Conservation (phyloP, 2,329 filamentous ascomycete species). For the Scedosporium minutisporum region DNA sequence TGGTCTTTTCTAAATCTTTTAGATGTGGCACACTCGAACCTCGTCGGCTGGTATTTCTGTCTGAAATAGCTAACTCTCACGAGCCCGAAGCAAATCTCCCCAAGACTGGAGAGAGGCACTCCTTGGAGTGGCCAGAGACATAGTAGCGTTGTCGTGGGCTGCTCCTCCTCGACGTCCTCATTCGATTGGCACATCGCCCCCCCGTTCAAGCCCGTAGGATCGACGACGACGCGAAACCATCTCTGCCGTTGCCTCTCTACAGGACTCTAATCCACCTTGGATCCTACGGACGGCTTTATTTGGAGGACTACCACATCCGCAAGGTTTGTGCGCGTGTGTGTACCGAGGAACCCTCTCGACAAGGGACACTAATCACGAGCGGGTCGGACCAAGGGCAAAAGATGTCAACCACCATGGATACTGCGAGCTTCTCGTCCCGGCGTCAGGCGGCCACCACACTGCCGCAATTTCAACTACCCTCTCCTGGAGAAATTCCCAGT, state of each 20-base stretch:
- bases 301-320: not conserved
- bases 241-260: not conserved
- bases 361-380: not conserved
- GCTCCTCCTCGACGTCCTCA: not conserved
- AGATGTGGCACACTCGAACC: not conserved
- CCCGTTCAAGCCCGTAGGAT: not conserved
- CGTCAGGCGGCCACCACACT: conserved; percentile 60
- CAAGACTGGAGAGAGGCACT: not conserved
- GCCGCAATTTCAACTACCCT: conserved; percentile 56
- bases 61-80: not conserved
- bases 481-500: conserved; percentile 47
- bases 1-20: not conserved
- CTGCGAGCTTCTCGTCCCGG: conserved; percentile 55
- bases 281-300: not conserved
- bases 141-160: not conserved
- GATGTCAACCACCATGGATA: conserved; percentile 6
- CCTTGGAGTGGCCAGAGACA: not conserved
- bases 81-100: not conserved
- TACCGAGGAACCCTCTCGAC: not conserved
- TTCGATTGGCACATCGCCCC: not conserved
- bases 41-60: not conserved
- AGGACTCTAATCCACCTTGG: not conserved
- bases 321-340: not conserved
- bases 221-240: not conserved
- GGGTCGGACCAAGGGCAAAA: not conserved